Evolutionary conservation across 176 grass and related monocot genomes (phyloP), one percentile per base, ranked within the genome.

Genomic region (Carex pumila): DNA sequence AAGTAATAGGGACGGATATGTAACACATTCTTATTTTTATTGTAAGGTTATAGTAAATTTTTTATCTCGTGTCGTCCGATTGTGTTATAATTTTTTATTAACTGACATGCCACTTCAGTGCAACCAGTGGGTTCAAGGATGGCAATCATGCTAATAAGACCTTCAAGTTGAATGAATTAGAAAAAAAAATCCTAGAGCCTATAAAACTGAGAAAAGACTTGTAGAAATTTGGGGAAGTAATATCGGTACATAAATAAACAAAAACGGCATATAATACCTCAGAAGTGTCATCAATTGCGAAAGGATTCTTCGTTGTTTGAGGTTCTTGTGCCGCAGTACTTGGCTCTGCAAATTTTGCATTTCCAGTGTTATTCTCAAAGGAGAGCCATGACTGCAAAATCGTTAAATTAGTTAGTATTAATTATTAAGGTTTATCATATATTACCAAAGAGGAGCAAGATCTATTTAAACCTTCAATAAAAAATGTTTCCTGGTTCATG

Each of bases 341-440:
- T 74, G 53, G 31, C 18, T 90, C 85, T 61, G 70, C 82, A 78
- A 63, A 82, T 78, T 37, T 87, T 11, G 63, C 14, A 10, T 47
- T 34, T 71, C 63, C 83, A 85, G 60, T 85, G 74, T 49, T 54
- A 86, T 87, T 83, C 73, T 91, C 92, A 88, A 93, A 98, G 50
- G 89, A 82, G 85, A 94, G 63, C 92, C 95, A 94, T 43, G 84
- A 64, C 89, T 98, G 59, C 8, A 85, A 91, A 85, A 49, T 75
- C 47, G 3, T 9, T 17, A 56, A 79, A 67, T 63, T 79, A 85
- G 14, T 61, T 12, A 56, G 74, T 18, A 85, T 76, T 19, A 30
- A 75, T 22, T 60, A 7, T 60, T 21, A 62, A 75, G 36, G 4
- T 47, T 30, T 75, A 53, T 15, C 45, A 30, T 54, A 53, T 29